phyloP scores from a whole-genome alignment of 2,329 filamentous ascomycete genomes.

The Cytospora paraplurivora region DNA sequence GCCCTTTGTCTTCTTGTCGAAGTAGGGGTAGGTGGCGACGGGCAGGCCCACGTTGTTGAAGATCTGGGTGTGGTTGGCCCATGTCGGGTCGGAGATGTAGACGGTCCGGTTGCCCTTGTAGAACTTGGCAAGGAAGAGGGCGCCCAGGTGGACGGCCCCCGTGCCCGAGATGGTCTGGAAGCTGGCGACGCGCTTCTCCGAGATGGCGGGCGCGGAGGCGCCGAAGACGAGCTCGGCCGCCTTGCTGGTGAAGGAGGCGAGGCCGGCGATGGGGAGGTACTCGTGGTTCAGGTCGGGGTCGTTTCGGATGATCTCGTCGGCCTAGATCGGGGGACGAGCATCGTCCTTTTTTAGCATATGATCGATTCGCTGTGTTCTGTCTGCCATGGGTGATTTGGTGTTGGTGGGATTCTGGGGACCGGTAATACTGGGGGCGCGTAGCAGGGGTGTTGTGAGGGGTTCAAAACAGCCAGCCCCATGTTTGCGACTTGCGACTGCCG shows the following conservation, averaged over 20 bases:
- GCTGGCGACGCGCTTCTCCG: conserved; percentile 78
- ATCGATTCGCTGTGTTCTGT: no score
- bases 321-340: conserved; percentile 54
- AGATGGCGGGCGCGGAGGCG: conserved; percentile 74
- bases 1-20: conserved; percentile 82
- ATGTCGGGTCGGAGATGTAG: conserved; percentile 94
- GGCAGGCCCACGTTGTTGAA: conserved; percentile 85
- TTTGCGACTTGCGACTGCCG: conserved; percentile 5
- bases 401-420: conserved; percentile 12
- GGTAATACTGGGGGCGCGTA: conserved; percentile 24
- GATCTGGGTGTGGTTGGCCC: conserved; percentile 99
- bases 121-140: conserved; percentile 91
- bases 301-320: conserved; percentile 83
- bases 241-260: conserved; percentile 82
- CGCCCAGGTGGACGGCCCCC: conserved; percentile 90
- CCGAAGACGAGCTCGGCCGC: conserved; percentile 91
- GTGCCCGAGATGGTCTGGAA: conserved; percentile 97
- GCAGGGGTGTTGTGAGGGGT: conserved; percentile 8
- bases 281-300: conserved; percentile 95
- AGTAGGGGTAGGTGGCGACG: conserved; percentile 89
- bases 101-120: conserved; percentile 74
- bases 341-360: conserved; percentile 31
- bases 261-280: conserved; percentile 93
- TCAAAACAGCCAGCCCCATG: neutral
- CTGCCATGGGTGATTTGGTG: conserved; percentile 15